Conservation (phyloP, 306 rosid species). For the Boehmeria nivea region DNA sequence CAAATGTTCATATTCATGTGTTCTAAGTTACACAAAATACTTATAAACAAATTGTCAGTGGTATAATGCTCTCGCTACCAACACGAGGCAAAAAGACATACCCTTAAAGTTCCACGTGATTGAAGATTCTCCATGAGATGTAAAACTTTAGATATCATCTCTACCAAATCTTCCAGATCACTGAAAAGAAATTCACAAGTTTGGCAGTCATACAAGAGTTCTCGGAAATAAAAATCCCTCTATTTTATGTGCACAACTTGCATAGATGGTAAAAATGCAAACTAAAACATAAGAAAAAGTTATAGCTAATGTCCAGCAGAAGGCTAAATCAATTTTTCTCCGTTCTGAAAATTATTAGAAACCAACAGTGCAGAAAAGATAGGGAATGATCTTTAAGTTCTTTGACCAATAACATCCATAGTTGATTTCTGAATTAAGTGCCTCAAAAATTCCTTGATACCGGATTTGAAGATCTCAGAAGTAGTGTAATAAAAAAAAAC, state of each 20-base stretch:
- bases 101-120: slow-evolving; percentile 83
- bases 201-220: slow-evolving; percentile 3
- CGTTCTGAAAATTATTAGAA: neutral
- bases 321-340: neutral
- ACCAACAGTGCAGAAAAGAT: neutral
- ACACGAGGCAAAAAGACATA: slow-evolving; percentile 24
- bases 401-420: neutral
- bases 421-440: neutral
- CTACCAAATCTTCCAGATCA: slow-evolving; percentile 79
- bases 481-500: neutral
- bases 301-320: neutral
- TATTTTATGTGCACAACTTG: neutral
- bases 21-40: no score
- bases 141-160: slow-evolving; percentile 66
- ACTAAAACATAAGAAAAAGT: neutral
- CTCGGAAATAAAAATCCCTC: neutral
- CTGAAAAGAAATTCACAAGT: slow-evolving; percentile 40
- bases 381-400: neutral
- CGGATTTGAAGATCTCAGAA: slow-evolving; percentile 1
- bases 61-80: neutral
- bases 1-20: no score
- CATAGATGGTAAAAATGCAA: neutral
- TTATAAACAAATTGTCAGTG: no score
- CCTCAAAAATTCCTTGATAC: neutral
- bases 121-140: slow-evolving; percentile 79